Conservation (phyloP, 2,329 filamentous ascomycete genomes). For the Dothistroma septosporum region DNA sequence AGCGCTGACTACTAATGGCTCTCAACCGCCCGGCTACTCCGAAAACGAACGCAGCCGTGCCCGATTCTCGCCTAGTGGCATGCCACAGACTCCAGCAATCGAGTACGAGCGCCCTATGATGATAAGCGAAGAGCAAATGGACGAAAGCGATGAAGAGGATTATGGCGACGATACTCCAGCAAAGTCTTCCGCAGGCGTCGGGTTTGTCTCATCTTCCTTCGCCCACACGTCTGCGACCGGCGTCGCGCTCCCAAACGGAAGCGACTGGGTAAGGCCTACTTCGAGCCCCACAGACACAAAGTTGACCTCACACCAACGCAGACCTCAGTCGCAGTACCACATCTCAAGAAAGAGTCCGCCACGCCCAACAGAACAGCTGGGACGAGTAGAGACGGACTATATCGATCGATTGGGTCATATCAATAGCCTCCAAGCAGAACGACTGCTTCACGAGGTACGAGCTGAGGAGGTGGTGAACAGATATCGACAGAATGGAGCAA, state of each 20-base stretch:
- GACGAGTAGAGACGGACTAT: neutral
- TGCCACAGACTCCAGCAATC: slow-evolving; percentile 17
- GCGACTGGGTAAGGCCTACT: slow-evolving; percentile 14
- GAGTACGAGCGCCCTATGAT: slow-evolving; percentile 21
- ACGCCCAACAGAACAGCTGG: neutral
- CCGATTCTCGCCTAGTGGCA: slow-evolving; percentile 9
- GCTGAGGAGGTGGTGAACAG: slow-evolving; percentile 2
- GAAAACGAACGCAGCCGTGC: slow-evolving; percentile 23
- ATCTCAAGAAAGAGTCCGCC: neutral
- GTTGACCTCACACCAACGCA: slow-evolving; percentile 23
- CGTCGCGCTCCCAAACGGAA: neutral
- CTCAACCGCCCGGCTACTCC: slow-evolving; percentile 29
- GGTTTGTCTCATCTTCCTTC: slow-evolving; percentile 17
- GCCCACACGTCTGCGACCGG: slow-evolving; percentile 15
- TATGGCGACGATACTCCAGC: slow-evolving; percentile 17
- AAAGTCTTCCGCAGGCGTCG: slow-evolving; percentile 3
- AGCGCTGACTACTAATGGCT: slow-evolving; percentile 16
- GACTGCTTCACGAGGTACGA: neutral
- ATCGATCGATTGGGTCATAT: slow-evolving; percentile 4
- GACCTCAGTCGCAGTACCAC: slow-evolving; percentile 3
- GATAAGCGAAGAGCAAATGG: slow-evolving; percentile 26
- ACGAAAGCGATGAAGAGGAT: slow-evolving; percentile 30
- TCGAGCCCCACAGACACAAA: slow-evolving; percentile 12
- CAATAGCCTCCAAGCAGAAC: neutral
- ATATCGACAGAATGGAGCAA: slow-evolving; percentile 3